These are phyloP conservation scores for Malania oleifera DNA, from an alignment of 164 flowering plant species.

Conservation along the genomic window DNA sequence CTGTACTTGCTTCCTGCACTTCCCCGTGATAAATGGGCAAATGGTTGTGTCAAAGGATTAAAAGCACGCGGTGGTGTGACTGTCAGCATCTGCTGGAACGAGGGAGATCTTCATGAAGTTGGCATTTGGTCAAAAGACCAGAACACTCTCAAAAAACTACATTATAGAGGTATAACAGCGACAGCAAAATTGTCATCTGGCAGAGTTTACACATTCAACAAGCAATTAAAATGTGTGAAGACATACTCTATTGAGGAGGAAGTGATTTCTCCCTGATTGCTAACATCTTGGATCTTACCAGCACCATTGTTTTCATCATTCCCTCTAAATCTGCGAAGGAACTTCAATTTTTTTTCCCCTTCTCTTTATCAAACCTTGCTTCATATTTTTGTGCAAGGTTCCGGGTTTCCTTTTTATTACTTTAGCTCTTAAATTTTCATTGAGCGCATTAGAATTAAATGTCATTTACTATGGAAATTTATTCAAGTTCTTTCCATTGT, in stretches of 20 bases:
- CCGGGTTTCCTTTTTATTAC: neutral
- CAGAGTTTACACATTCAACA: constrained; percentile 49
- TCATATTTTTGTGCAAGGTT: too few species aligned
- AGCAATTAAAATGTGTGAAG: constrained; percentile 38
- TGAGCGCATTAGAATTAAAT: too few species aligned
- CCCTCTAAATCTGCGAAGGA: neutral
- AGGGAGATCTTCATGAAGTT: constrained; percentile 74
- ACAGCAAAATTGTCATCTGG: constrained; percentile 30
- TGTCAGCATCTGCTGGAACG: constrained; percentile 72
- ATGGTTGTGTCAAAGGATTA: constrained; percentile 77
- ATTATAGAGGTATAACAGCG: constrained; percentile 48
- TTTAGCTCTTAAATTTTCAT: neutral
- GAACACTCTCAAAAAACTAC: constrained; percentile 30
- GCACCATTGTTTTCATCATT: neutral
- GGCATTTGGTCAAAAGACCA: constrained; percentile 51
- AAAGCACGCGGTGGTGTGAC: constrained; percentile 86
- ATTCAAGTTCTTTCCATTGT: too few species aligned
- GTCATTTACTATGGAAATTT: too few species aligned
- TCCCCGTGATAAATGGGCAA: constrained; percentile 75
- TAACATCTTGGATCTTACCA: neutral
- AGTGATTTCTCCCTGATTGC: neutral
- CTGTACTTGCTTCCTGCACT: constrained; percentile 89
- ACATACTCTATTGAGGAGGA: constrained; percentile 19
- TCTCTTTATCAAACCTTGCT: too few species aligned
- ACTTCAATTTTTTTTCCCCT: too few species aligned